A percentile compares a stretch with the other conserved stretches of the same genome.
phyloP scores from a whole-genome alignment of 2,329 filamentous ascomycete species.

The Cladophialophora carrionii region DNA sequence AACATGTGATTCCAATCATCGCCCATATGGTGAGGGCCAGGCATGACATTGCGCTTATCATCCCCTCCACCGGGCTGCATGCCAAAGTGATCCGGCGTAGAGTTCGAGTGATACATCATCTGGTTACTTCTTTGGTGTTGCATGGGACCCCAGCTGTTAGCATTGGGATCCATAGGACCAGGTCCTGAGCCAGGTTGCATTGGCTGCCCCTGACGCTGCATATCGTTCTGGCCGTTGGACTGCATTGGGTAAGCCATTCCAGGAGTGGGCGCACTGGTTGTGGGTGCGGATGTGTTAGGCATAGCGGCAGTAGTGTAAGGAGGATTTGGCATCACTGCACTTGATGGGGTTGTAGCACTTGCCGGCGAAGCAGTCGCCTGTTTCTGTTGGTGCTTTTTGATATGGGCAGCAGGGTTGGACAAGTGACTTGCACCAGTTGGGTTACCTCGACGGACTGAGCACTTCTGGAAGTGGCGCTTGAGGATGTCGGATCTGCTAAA shows the following conservation, averaged over 20 bases:
- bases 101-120: constrained; percentile 38
- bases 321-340: constrained; percentile 34
- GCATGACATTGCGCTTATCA: constrained; percentile 59
- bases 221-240: constrained; percentile 34
- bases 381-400: constrained; percentile 68
- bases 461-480: constrained; percentile 99
- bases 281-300: constrained; percentile 35
- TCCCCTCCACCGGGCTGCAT: constrained; percentile 40
- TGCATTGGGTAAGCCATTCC: constrained; percentile 36
- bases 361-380: constrained; percentile 34
- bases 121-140: constrained; percentile 49
- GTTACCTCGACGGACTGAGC: constrained; percentile 93
- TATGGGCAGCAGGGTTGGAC: constrained; percentile 86
- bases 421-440: constrained; percentile 92
- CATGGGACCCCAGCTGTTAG: constrained; percentile 47
- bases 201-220: constrained; percentile 35
- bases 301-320: constrained; percentile 37
- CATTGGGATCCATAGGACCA: constrained; percentile 34
- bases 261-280: constrained; percentile 35
- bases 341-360: constrained; percentile 32
- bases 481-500: constrained; percentile 97
- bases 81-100: constrained; percentile 36
- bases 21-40: constrained; percentile 57
- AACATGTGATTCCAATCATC: constrained; percentile 78
- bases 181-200: constrained; percentile 33